These are phyloP conservation scores for Diospyros kaki DNA, from an alignment of 148 eudicot genomes.

Conservation along the genomic window DNA sequence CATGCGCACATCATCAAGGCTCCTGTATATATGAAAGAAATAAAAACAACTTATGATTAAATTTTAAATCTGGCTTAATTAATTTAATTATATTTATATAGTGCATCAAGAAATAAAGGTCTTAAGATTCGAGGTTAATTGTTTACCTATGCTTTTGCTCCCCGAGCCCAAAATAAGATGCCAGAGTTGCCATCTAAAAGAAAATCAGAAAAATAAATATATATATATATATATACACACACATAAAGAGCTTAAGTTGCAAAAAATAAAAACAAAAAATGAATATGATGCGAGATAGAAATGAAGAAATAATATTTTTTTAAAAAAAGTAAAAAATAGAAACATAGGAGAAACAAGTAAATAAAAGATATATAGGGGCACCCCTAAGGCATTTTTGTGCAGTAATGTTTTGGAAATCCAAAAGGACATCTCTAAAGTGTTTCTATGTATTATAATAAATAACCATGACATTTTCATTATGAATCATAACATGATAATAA, in stretches of 20 bases:
- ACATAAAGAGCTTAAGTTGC: background rate
- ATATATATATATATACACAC: background rate
- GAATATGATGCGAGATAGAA: too few species aligned
- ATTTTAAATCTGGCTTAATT: background rate
- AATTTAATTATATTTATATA: too few species aligned
- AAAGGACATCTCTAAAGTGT: background rate
- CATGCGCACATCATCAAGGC: conserved; percentile 92
- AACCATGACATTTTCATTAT: too few species aligned
- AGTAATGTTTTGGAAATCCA: background rate
- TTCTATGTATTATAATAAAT: too few species aligned
- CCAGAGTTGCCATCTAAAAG: conserved; percentile 85
- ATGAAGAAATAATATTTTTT: too few species aligned
- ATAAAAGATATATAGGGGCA: too few species aligned
- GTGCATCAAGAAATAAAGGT: too few species aligned
- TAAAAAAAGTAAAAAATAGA: too few species aligned
- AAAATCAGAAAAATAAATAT: background rate
- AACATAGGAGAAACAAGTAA: too few species aligned
- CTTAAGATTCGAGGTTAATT: background rate
- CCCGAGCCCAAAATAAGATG: conserved; percentile 84
- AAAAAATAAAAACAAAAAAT: too few species aligned
- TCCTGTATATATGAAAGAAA: conserved; percentile 34
- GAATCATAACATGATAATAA: too few species aligned
- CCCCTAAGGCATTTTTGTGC: too few species aligned
- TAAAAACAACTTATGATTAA: background rate
- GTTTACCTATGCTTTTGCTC: conserved; percentile 84